phyloP scores from a whole-genome alignment of 306 rosid species.

The Parietaria judaica region DNA sequence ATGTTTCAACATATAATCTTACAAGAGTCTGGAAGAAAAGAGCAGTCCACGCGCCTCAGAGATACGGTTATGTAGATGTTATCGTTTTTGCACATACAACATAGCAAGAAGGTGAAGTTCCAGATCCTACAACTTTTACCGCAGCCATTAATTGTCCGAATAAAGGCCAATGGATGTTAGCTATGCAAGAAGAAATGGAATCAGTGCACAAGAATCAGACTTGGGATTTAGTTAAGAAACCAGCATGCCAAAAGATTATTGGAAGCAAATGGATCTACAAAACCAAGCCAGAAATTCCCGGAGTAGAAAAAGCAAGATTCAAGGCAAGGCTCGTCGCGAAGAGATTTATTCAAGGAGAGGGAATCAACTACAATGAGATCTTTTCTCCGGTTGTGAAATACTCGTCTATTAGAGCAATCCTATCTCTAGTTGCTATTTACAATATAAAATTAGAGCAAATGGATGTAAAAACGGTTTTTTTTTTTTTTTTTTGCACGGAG shows the following conservation, averaged over 20 bases:
- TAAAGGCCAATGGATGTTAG: background rate
- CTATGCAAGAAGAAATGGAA: background rate
- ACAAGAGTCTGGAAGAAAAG: background rate
- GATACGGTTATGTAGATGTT: background rate
- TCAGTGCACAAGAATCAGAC: background rate
- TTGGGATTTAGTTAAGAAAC: background rate
- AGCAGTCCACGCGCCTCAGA: background rate
- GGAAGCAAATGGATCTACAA: background rate
- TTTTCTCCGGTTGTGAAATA: background rate
- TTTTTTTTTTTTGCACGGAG: background rate
- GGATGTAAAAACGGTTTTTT: background rate
- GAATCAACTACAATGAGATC: background rate
- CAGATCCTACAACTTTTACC: background rate
- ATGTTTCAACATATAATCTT: background rate
- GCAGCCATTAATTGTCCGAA: background rate
- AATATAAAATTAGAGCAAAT: background rate
- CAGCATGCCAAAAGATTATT: background rate
- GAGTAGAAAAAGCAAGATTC: background rate
- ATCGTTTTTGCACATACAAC: background rate
- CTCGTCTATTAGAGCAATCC: background rate
- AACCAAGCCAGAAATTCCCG: background rate
- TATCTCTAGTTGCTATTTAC: background rate
- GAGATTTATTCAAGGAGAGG: background rate
- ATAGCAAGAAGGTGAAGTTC: background rate
- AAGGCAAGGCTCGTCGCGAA: background rate